Conservation (phyloP, 805 yeast genomes). For the Myxozyma neotropica region DNA sequence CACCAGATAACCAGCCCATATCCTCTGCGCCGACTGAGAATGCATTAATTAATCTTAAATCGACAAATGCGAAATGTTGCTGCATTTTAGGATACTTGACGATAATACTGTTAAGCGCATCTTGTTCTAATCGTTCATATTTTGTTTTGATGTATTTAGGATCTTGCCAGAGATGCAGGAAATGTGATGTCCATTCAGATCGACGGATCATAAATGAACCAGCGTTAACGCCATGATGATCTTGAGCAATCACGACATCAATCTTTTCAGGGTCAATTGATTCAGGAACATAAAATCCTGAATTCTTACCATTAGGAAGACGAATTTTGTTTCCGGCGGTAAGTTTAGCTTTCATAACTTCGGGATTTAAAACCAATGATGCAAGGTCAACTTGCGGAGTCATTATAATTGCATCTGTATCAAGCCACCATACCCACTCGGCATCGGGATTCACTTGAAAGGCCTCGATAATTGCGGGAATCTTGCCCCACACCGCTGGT, state of each 20-base stretch:
- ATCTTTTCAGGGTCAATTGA: conserved; percentile 38
- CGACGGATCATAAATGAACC: conserved; percentile 75
- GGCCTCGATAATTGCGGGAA: conserved; percentile 42
- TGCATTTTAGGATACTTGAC: conserved; percentile 24
- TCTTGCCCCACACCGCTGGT: conserved; percentile 41
- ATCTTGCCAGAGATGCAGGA: conserved; percentile 84
- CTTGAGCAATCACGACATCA: conserved; percentile 78
- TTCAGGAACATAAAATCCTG: conserved; percentile 20
- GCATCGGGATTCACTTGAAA: conserved; percentile 41
- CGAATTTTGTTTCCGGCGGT: conserved; percentile 28
- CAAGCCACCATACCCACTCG: conserved; percentile 48
- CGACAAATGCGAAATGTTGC: conserved; percentile 32
- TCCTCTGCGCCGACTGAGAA: conserved; percentile 23
- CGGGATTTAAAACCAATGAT: conserved; percentile 38
- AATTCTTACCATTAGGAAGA: conserved; percentile 20
- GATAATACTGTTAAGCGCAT: conserved; percentile 67
- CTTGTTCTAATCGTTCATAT: conserved; percentile 87
- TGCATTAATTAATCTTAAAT: conserved; percentile 33
- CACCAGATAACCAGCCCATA: conserved; percentile 33
- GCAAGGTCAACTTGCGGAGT: conserved; percentile 40
- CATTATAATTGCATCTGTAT: conserved; percentile 44
- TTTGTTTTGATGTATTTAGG: conserved; percentile 80
- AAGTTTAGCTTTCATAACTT: conserved; percentile 36
- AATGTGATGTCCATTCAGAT: conserved; percentile 69
- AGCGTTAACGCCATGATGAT: conserved; percentile 83